A percentile compares a stretch with the other conserved stretches of the same genome.
phyloP scores from a whole-genome alignment of 1,139 yeast genomes.

The Geotrichum carabidarum region DNA sequence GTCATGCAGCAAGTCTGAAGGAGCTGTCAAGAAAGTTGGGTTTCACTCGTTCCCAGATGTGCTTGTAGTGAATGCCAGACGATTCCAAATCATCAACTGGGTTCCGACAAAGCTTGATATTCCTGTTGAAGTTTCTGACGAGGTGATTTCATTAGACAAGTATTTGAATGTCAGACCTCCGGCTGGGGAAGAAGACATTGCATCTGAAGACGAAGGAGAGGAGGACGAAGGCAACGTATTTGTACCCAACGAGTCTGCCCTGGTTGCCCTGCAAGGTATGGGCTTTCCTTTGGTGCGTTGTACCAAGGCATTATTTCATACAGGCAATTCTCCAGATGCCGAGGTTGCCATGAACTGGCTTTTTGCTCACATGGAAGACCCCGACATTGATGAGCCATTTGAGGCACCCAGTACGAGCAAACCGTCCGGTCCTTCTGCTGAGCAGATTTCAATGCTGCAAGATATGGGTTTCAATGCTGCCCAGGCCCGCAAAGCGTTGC shows the following conservation, averaged over 20 bases:
- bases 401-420: constrained; percentile 17
- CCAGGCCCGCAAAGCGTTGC: constrained; percentile 65
- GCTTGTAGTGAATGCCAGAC: constrained; percentile 67
- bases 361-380: constrained; percentile 80
- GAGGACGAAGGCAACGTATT: constrained; percentile 36
- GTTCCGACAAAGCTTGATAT: constrained; percentile 77
- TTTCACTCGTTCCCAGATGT: constrained; percentile 65
- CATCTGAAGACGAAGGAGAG: constrained; percentile 35
- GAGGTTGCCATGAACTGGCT: constrained; percentile 92
- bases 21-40: constrained; percentile 45
- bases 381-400: constrained; percentile 66
- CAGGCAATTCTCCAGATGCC: constrained; percentile 56
- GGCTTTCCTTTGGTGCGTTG: constrained; percentile 77
- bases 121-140: constrained; percentile 58
- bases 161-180: constrained; percentile 39
- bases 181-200: constrained; percentile 45
- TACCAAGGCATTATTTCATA: constrained; percentile 60
- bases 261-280: constrained; percentile 62
- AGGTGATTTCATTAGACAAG: constrained; percentile 38
- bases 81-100: constrained; percentile 86
- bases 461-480: constrained; percentile 74
- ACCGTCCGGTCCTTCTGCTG: constrained; percentile 29
- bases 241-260: constrained; percentile 51
- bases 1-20: constrained; percentile 42
- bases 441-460: constrained; percentile 48